phyloP scores from a whole-genome alignment of 1,284 basidiomycete genomes.

The Peniophora sp. region DNA sequence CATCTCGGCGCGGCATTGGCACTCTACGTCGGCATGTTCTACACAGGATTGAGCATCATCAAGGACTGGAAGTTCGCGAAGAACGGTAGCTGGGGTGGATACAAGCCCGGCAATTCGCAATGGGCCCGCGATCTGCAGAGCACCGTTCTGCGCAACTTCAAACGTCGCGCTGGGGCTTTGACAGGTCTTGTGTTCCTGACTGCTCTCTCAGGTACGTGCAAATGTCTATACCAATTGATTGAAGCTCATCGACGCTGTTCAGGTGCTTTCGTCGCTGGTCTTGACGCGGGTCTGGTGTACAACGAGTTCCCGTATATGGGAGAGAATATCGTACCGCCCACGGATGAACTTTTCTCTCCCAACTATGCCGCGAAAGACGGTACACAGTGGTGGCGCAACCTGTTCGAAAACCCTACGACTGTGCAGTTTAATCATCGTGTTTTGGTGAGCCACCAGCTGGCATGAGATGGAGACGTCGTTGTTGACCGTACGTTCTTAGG shows the following conservation, averaged over 20 bases:
- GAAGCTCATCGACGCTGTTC: conserved; percentile 1
- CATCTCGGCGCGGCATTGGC: conserved; percentile 89
- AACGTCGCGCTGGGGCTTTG: conserved; percentile 50
- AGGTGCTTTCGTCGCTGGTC: conserved; percentile 97
- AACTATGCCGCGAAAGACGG: conserved; percentile 69
- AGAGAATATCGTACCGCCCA: conserved; percentile 75
- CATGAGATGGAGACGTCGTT: neutral
- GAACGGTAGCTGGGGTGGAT: conserved; percentile 30
- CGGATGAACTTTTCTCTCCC: conserved; percentile 75
- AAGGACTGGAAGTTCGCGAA: conserved; percentile 76
- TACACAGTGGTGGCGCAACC: conserved; percentile 81
- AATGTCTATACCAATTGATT: too few species aligned
- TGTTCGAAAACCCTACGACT: conserved; percentile 96
- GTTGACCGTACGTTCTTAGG: conserved; percentile 33
- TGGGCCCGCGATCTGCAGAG: conserved; percentile 30
- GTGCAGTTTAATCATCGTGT: conserved; percentile 96
- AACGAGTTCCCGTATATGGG: conserved; percentile 99
- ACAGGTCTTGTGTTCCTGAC: conserved; percentile 82
- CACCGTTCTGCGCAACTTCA: conserved; percentile 53
- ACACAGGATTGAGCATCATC: conserved; percentile 71
- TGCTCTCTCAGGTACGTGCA: conserved; percentile 80
- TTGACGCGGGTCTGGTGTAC: conserved; percentile 94
- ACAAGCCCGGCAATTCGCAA: conserved; percentile 38
- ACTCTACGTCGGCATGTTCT: conserved; percentile 89
- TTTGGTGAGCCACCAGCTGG: conserved; percentile 48